Evolutionary conservation across 1,284 basidiomycete genomes (phyloP), one percentile per base, ranked within the genome.

Genomic region (Tilletia walkeri): DNA sequence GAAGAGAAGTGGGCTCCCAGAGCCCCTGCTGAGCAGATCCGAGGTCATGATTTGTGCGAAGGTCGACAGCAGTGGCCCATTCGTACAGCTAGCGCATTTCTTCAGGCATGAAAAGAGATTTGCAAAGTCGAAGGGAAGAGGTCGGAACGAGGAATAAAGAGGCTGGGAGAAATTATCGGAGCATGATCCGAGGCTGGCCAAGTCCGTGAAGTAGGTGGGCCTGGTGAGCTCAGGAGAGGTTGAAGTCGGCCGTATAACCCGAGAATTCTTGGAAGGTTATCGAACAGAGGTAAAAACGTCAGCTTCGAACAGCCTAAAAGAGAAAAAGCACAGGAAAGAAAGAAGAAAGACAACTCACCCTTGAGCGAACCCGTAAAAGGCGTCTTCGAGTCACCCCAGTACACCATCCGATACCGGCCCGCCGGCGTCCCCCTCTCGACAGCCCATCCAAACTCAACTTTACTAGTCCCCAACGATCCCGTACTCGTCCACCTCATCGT

Each of bases 321-420:
- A 30, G 24, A 30, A 45, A 45, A 45, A 45, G 41, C 41, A 45
- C 41, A 14, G 41, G 9, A 45, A 45, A 45, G 41, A n/a, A 49
- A 12, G n/a, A 45, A 45, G 41, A n/a, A 49, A 12, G n/a, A 1
- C 48, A 20, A 53, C 50, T 53, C 50, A 66, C 65, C 68, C 3
- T 63, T 34, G 36, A 80, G 73, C 50, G 71, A 75, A 24, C 78
- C 78, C 4, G 77, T 77, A 36, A 80, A 61, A 18, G 77, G 78
- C 92, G 89, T 85, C 84, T 92, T 93, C 16, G 88, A 86, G 82
- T 92, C 90, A 10, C 91, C 92, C 72, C 88, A 89, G 82, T 92
- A 93, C 61, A 84, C 85, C 48, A 93, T 82, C 38, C 90, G 88
- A 82, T 93, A 93, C 10, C 77, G 70, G 0, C 84, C 84, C 88